Percentiles rank a stretch among this genome's conserved stretches.
Conservation (phyloP, 139 green algal species). For the Chlamydomonas sp. region DNA sequence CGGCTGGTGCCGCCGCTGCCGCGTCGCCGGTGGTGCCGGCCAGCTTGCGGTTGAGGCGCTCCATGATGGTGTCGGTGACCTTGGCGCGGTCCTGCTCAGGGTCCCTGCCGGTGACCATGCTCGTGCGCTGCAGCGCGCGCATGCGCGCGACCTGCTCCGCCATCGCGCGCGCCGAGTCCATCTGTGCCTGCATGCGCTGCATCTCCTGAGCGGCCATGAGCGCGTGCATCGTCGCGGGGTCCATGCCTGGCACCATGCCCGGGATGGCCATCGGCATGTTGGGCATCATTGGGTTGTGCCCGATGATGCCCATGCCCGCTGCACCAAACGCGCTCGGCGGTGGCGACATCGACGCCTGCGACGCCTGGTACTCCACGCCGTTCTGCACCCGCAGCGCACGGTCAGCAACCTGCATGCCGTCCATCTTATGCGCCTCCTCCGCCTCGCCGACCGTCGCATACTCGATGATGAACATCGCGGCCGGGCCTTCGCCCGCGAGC, state of each 20-base stretch:
- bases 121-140: background rate
- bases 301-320: background rate
- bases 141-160: conserved; percentile 7
- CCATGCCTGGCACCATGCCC: too few relatives aligned
- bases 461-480: conserved; percentile 1
- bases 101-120: background rate
- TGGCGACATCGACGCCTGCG: background rate
- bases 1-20: background rate
- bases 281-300: background rate
- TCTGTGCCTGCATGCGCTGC: conserved; percentile 9
- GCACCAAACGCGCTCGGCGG: background rate
- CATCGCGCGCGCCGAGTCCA: background rate
- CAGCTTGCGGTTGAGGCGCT: conserved; percentile 13
- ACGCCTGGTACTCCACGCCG: conserved; percentile 1
- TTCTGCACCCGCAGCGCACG: conserved; percentile 4
- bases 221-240: conserved; percentile 16
- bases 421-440: conserved; percentile 10
- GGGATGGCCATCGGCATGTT: background rate
- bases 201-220: background rate
- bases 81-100: background rate
- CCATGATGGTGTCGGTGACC: background rate
- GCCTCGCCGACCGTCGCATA: conserved; percentile 2
- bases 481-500: background rate
- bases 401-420: conserved; percentile 8
- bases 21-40: background rate